phyloP scores from a whole-genome alignment of 805 yeast species.

The Suhomyces tanzawaensis region DNA sequence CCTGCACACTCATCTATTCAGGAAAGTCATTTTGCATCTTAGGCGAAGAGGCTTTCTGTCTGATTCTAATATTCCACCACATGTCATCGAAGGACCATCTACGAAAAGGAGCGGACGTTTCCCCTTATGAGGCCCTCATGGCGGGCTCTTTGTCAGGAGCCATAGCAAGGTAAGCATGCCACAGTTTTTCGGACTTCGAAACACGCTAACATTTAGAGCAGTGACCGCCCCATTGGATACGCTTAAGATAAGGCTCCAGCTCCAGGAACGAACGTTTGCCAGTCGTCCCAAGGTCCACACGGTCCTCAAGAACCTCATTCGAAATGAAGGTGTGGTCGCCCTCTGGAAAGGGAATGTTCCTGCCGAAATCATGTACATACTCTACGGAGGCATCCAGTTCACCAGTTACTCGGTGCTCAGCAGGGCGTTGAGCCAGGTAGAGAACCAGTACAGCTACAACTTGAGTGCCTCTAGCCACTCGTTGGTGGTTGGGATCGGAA shows the following conservation, averaged over 20 bases:
- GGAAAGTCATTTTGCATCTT: too few species aligned
- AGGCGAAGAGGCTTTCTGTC: too few species aligned
- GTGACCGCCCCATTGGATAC: constrained; percentile 78
- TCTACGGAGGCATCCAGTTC: constrained; percentile 87
- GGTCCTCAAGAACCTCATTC: constrained; percentile 43
- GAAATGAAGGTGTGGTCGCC: constrained; percentile 67
- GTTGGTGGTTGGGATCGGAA: constrained; percentile 63
- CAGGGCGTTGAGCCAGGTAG: constrained; percentile 32
- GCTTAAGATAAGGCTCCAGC: constrained; percentile 71
- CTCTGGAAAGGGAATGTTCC: constrained; percentile 98
- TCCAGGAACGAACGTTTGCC: constrained; percentile 37
- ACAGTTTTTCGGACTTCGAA: not conserved
- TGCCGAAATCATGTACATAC: constrained; percentile 79
- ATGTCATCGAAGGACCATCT: constrained; percentile 38
- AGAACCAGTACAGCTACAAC: constrained; percentile 16
- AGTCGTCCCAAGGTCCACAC: constrained; percentile 7
- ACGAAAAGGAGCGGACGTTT: constrained; percentile 49
- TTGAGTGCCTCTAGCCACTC: constrained; percentile 43
- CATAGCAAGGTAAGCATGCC: constrained; percentile 34
- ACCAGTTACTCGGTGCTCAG: constrained; percentile 62
- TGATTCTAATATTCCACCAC: too few species aligned
- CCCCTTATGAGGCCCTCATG: constrained; percentile 50
- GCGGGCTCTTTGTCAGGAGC: constrained; percentile 77
- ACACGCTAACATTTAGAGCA: constrained; percentile 40
- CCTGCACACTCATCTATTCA: too few species aligned